These are phyloP conservation scores for Misopates orontium DNA, from an alignment of 257 asterid genomes.

Conservation along the genomic window DNA sequence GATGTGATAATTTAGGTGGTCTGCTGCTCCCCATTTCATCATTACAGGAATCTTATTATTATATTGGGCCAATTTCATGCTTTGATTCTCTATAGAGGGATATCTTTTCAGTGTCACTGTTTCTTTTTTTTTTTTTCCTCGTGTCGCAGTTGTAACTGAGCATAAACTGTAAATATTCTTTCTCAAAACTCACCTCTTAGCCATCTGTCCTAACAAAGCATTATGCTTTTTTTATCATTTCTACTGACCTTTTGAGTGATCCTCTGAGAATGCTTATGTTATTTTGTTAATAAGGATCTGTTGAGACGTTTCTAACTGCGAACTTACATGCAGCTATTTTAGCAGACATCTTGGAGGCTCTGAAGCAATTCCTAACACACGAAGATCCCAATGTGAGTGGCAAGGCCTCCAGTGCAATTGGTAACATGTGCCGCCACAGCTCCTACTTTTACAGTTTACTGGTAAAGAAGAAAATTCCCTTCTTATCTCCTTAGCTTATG, in stretches of 20 bases:
- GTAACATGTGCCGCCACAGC: slow-evolving; percentile 99
- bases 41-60: not conserved
- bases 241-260: slow-evolving; percentile 6
- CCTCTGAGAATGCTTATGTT: slow-evolving; percentile 15
- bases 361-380: slow-evolving; percentile 73
- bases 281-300: slow-evolving; percentile 8
- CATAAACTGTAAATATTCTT: slow-evolving; percentile 13
- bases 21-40: slow-evolving; percentile 13
- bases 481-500: slow-evolving; percentile 1
- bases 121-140: not conserved
- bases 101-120: too few relatives aligned
- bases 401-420: slow-evolving; percentile 90
- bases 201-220: not conserved
- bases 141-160: not conserved
- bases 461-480: slow-evolving; percentile 43
- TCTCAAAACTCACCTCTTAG: not conserved
- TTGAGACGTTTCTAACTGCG: slow-evolving; percentile 23
- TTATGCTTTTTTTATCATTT: not conserved
- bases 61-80: not conserved
- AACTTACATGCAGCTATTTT: slow-evolving; percentile 62
- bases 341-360: slow-evolving; percentile 79
- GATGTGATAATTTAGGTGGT: too few relatives aligned
- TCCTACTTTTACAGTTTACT: slow-evolving; percentile 75
- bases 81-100: too few relatives aligned
- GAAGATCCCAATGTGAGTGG: slow-evolving; percentile 91